phyloP scores from a whole-genome alignment of 163 green algal species.

The Chlamydomonas reinhardtii region DNA sequence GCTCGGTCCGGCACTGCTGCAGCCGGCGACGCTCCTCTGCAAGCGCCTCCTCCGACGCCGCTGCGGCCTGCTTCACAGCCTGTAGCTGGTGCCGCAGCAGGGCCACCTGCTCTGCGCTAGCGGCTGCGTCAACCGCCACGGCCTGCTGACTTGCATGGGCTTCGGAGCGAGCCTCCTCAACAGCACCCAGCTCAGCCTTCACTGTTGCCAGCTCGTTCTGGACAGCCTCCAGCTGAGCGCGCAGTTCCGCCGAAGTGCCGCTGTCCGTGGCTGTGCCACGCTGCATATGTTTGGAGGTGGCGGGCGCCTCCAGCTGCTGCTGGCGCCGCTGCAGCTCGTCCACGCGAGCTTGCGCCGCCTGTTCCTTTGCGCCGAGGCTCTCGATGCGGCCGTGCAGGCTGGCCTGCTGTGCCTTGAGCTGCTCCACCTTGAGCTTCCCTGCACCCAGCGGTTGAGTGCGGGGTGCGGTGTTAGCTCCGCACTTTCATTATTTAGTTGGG shows the following conservation, averaged over 20 bases:
- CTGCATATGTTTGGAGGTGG: not conserved
- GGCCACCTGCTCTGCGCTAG: too few species aligned
- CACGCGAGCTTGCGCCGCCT: not conserved
- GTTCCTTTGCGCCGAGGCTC: not conserved
- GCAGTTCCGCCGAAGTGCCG: not conserved
- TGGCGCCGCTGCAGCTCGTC: conserved; percentile 12
- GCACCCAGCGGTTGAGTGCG: not conserved
- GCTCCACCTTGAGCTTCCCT: conserved; percentile 42
- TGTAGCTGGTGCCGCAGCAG: conserved; percentile 7
- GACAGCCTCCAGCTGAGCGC: not conserved
- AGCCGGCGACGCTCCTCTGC: conserved; percentile 18
- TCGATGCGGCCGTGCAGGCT: conserved; percentile 2
- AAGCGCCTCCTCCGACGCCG: not conserved
- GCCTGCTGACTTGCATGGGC: too few species aligned
- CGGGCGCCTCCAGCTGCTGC: not conserved
- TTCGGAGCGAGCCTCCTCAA: not conserved
- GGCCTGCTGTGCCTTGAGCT: conserved; percentile 10
- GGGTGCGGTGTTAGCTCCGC: too few species aligned
- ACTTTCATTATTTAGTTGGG: too few species aligned
- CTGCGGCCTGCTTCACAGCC: not conserved
- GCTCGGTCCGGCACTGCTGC: conserved; percentile 29
- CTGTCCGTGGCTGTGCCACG: not conserved
- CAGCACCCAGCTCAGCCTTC: not conserved
- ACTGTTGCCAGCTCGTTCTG: not conserved
- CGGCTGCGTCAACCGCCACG: too few species aligned